phyloP scores from a whole-genome alignment of 2,329 filamentous ascomycete species.

The Coniella lustricola region DNA sequence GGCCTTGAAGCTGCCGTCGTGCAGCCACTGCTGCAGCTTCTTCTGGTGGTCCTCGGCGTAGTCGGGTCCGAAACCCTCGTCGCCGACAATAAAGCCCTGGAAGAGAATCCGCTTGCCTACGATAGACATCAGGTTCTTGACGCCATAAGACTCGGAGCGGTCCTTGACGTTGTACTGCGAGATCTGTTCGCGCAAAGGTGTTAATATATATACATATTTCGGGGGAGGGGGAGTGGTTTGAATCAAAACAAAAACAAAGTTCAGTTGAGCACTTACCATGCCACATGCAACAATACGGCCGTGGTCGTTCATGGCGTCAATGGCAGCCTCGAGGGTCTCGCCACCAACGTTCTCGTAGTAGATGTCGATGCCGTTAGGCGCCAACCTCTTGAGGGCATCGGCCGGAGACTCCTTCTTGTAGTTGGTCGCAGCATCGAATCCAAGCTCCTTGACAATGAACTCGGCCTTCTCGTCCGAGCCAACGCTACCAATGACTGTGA shows the following conservation, averaged over 20 bases:
- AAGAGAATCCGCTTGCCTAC: conserved; percentile 64
- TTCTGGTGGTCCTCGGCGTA: conserved; percentile 67
- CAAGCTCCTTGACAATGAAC: conserved; percentile 47
- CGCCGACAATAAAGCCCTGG: conserved; percentile 68
- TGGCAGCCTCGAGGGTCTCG: conserved; percentile 41
- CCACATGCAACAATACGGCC: conserved; percentile 61
- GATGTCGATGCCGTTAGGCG: conserved; percentile 70
- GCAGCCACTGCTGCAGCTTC: conserved; percentile 68
- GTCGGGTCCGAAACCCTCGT: conserved; percentile 57
- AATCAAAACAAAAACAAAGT: too few relatives aligned
- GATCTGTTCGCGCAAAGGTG: conserved; percentile 42
- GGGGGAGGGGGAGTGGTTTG: too few relatives aligned
- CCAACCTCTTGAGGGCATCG: conserved; percentile 62
- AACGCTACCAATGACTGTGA: conserved; percentile 73
- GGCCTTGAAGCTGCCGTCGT: conserved; percentile 67
- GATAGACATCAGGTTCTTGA: conserved; percentile 59
- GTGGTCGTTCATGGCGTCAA: conserved; percentile 45
- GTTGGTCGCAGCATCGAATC: conserved; percentile 64
- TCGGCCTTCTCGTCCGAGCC: conserved; percentile 74
- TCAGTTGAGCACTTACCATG: conserved; percentile 47
- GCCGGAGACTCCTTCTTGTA: conserved; percentile 74
- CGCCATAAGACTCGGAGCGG: conserved; percentile 49
- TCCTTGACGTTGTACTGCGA: conserved; percentile 61
- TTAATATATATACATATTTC: too few relatives aligned
- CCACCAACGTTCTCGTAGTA: conserved; percentile 50